Evolutionary conservation across 2,329 filamentous ascomycete genomes (phyloP), one percentile per base, ranked within the genome.

Genomic region (Fusarium agapanthi): DNA sequence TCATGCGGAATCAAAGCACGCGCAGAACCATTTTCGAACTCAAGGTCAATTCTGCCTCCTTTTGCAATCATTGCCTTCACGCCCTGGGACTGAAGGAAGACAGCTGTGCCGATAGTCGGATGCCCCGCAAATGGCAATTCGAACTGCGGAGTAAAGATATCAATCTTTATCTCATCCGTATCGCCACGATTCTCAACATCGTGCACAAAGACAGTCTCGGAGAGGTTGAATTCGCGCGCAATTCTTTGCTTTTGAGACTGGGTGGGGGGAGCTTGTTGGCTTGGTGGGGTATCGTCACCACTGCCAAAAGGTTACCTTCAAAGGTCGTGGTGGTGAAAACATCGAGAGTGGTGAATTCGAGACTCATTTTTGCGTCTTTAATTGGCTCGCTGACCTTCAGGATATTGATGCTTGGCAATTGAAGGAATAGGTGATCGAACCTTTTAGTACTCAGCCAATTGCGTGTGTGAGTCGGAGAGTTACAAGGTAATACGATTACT

Each of bases 1-100:
- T 91, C 84, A 77, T 93, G 90, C 24, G 92, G 91, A 63, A 95
- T 90, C 3, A 80, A 80, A 12, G 91, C 91, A 35, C 84, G 86
- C 1, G 90, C 88, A 12, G 83, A 67, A 79, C 83, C 78, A 81
- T 86, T 60, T 13, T 72, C 64, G 40, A 61, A 54, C 66, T 73
- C 71, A 58, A 90, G 83, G 6, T 82, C 77, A 66, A 91, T 88
- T 14, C 84, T 83, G 3, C 89, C 89, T 4, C 89, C 88, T 66
- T 88, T 89, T 15, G 87, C 88, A 24, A 85, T 71, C 16, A 91
- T 79, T 3, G 81, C 81, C 41, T 79, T 71, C 34, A 86, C 79
- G 55, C 77, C 76, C 63, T 79, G 62, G 67, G 76, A 37, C 16
- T 84, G 81, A 6, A 88, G 82, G 67, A 86, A 85, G 75, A 85